Percentiles rank a stretch among this genome's conserved stretches.
phyloP scores from a whole-genome alignment of 2,329 filamentous ascomycete species.

The Exophiala aquamarina region DNA sequence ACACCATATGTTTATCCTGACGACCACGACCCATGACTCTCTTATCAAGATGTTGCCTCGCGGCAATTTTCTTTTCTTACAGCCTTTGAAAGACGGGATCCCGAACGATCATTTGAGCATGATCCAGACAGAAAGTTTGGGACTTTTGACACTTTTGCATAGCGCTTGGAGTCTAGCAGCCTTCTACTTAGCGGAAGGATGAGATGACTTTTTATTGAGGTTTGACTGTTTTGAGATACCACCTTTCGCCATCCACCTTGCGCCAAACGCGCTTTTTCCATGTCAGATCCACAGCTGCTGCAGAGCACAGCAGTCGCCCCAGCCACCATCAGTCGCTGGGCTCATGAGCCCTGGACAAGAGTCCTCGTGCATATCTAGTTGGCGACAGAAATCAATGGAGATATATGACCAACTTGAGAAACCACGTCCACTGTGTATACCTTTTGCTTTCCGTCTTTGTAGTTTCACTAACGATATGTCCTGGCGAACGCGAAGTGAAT shows the following conservation, averaged over 20 bases:
- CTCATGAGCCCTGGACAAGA: slow-evolving; percentile 12
- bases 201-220: background rate
- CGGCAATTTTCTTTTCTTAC: slow-evolving; percentile 19
- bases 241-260: too few species aligned
- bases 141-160: background rate
- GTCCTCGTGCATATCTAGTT: slow-evolving; percentile 10
- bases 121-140: background rate
- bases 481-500: too few species aligned
- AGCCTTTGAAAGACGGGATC: background rate
- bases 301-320: background rate
- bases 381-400: background rate
- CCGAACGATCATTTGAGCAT: background rate
- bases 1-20: background rate
- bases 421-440: too few species aligned
- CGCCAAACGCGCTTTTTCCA: too few species aligned
- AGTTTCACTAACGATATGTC: too few species aligned
- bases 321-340: background rate
- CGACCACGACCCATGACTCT: slow-evolving; percentile 13
- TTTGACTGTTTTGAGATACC: background rate
- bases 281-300: background rate
- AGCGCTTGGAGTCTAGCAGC: background rate
- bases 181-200: too few species aligned
- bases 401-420: background rate
- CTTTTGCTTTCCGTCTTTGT: too few species aligned
- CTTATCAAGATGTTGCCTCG: slow-evolving; percentile 22